Base-by-base conservation (phyloP, 2,329 filamentous ascomycete genomes). In the Verticillium tricorpus region DNA sequence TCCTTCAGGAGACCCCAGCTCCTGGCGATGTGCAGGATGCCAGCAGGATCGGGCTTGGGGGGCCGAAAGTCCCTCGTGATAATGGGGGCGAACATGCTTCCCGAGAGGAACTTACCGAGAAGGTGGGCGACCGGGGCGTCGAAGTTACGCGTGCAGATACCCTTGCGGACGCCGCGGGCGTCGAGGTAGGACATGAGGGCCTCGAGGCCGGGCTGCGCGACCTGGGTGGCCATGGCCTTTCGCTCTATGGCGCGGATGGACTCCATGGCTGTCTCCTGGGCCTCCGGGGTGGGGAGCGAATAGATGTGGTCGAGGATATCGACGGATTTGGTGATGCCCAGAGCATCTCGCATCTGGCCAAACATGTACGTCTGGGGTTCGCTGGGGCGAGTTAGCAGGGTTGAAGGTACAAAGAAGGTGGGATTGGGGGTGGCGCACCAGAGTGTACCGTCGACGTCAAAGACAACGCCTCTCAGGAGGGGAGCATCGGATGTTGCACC, bases 311-410 rank as follows among this genome's bases (percentile, higher is more conserved):
- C 89, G 52, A 99, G 88, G 72, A 99, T 98, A 76, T 99, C 95
- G 70, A 82, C 79, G 39, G 80, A 76, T 72, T 89, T 89, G 65
- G 85, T 74, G 68, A 98, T 97, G 58, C 80, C 82, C 17, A 98
- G 84, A 8, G 86, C 89, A 15, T 78, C 72, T 66, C 89, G 89
- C 94, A 99, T 98, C 71, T 96, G 84, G 22, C 77, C 75, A 77
- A 98, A 98, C 94, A 98, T 99, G 83, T 97, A 92, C 68, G 90
- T 95, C 76, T 98, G 94, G 0, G 94, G 94, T 62, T 93, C 80
- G 73, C 93, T 96, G 65, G 19, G 28, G 15, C 9, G 22, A n/a
- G 11, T 59, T 8, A 52, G 58, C 40, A 56, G 15, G 8, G 32
- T 34, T 4, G 6, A 28, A 28, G 45, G 45, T 25, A 32, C 37